phyloP scores from a whole-genome alignment of 2,329 filamentous ascomycete genomes.

The Cadophora malorum region DNA sequence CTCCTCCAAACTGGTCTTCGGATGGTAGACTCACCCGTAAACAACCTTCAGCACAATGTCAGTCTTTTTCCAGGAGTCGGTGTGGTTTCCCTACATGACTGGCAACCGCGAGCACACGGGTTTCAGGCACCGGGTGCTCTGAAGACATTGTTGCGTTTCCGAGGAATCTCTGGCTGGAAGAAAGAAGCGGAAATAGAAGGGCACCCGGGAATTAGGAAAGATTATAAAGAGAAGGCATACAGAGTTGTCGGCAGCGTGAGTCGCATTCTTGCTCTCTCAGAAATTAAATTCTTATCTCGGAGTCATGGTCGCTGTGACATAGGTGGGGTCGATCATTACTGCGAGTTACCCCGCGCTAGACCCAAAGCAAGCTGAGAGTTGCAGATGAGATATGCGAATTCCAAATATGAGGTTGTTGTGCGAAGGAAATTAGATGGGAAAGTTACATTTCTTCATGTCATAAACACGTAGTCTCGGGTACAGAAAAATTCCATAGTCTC shows the following conservation, averaged over 20 bases:
- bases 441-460: slow-evolving; percentile 31
- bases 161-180: background rate
- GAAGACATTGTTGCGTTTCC: slow-evolving; percentile 35
- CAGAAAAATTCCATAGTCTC: slow-evolving; percentile 17
- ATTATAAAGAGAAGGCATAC: slow-evolving; percentile 27
- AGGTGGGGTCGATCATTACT: slow-evolving; percentile 27
- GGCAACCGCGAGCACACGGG: slow-evolving; percentile 81
- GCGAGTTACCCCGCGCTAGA: slow-evolving; percentile 38
- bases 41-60: slow-evolving; percentile 63
- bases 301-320: slow-evolving; percentile 20
- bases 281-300: slow-evolving; percentile 28
- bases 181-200: background rate
- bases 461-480: slow-evolving; percentile 24
- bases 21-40: slow-evolving; percentile 66
- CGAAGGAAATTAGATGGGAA: slow-evolving; percentile 18
- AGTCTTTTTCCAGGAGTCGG: slow-evolving; percentile 32
- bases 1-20: background rate
- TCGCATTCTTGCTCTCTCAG: slow-evolving; percentile 16
- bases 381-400: slow-evolving; percentile 18
- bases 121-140: slow-evolving; percentile 57
- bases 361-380: slow-evolving; percentile 21
- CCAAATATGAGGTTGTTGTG: slow-evolving; percentile 19
- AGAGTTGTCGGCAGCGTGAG: slow-evolving; percentile 10
- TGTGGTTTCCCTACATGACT: slow-evolving; percentile 78
- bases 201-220: background rate